A percentile compares a stretch with the other conserved stretches of the same genome.
Conservation (phyloP, 2,329 filamentous ascomycete species). For the Alternaria panax region DNA sequence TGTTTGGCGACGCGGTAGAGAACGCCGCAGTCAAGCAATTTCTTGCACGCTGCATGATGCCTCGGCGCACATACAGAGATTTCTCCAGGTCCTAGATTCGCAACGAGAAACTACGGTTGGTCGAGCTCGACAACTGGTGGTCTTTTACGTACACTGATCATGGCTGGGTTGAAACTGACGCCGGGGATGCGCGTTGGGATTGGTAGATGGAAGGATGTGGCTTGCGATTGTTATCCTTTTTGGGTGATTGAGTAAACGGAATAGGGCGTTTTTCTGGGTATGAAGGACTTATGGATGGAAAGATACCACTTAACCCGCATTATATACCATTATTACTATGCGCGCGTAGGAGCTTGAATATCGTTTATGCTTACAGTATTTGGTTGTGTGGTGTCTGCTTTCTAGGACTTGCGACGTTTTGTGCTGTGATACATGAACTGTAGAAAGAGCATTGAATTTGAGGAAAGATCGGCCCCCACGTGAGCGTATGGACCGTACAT, state of each 20-base stretch:
- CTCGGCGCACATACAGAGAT: no score
- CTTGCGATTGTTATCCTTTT: not conserved
- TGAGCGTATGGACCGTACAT: slow-evolving; percentile 12
- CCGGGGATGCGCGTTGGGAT: no score
- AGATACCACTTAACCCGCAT: slow-evolving; percentile 13
- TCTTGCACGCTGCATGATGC: no score
- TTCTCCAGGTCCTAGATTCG: no score
- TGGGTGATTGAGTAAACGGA: not conserved
- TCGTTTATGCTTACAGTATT: not conserved
- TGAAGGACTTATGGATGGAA: not conserved
- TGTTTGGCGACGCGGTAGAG: not conserved
- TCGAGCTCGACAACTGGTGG: no score
- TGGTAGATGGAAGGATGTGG: no score
- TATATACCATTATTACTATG: slow-evolving; percentile 1
- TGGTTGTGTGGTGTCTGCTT: not conserved
- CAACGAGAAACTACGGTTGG: no score
- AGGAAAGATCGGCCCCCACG: not conserved
- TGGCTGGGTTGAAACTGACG: no score
- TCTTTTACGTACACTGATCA: no score
- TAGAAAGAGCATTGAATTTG: not conserved
- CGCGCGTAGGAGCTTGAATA: not conserved
- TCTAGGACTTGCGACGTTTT: not conserved
- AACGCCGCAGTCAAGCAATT: not conserved
- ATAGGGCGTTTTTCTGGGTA: slow-evolving; percentile 10
- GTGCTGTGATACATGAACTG: not conserved